Percentiles rank a stretch among this genome's conserved stretches.
Conservation (phyloP, 2,329 filamentous ascomycete genomes). For the Curvularia verruculosa region DNA sequence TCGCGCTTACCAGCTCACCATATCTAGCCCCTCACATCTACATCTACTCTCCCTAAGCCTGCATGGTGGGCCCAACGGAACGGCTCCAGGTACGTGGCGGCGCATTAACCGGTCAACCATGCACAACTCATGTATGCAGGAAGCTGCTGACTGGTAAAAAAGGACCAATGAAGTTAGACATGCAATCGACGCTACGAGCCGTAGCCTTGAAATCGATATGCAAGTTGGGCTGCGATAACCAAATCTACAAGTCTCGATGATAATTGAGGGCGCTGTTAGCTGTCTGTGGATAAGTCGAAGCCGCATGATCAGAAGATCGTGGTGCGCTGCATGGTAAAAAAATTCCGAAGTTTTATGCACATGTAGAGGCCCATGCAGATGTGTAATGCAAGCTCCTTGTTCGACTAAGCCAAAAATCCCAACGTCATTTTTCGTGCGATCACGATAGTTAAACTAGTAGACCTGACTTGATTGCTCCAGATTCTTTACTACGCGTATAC, state of each 20-base stretch:
- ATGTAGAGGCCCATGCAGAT: background rate
- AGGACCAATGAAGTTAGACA: slow-evolving; percentile 2
- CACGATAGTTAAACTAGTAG: background rate
- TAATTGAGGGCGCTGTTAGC: background rate
- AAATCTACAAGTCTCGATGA: background rate
- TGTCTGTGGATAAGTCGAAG: background rate
- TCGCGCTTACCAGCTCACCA: slow-evolving; percentile 2
- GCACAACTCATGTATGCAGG: slow-evolving; percentile 1
- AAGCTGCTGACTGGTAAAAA: background rate
- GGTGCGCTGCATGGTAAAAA: background rate
- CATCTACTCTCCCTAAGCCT: slow-evolving; percentile 1
- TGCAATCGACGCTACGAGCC: slow-evolving; percentile 4
- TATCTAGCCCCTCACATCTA: background rate
- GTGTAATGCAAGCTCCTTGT: background rate
- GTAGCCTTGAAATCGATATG: background rate
- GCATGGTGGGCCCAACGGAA: slow-evolving; percentile 5
- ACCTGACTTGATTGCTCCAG: background rate
- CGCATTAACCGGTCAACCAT: slow-evolving; percentile 25
- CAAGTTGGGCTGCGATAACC: slow-evolving; percentile 15
- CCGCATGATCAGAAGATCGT: slow-evolving; percentile 1
- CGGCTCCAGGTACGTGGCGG: slow-evolving; percentile 20
- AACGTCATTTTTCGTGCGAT: slow-evolving; percentile 2
- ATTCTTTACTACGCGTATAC: background rate
- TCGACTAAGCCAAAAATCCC: background rate
- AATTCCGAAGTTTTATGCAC: slow-evolving; percentile 1